Evolutionary conservation across 345 rosid species (phyloP), one percentile per base, ranked within the genome.

Genomic region (Noccaea caerulescens): DNA sequence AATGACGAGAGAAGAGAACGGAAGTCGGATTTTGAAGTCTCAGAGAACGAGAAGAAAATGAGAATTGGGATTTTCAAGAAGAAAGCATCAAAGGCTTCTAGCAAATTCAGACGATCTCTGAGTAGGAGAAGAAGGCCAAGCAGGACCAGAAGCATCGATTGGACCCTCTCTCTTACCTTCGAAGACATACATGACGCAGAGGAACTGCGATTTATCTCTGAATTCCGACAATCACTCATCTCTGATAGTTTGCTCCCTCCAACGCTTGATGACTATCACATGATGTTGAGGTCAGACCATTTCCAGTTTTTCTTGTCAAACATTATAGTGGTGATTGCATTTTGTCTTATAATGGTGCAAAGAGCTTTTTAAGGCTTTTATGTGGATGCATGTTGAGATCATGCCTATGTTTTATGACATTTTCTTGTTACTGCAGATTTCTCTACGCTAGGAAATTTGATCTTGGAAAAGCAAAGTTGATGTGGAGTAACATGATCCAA

Each of bases 401-500:
- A 12, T 49, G 12, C 2, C 0, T n/a, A n/a, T 38, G 45, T 27
- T 57, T 51, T 34, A 25, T 63, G 34, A 36, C 9, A 12, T 7
- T 20, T 20, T 34, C 13, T 45, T 70, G 8, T 18, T 2, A 38
- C 12, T 77, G 60, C 78, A 93, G 97, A 67, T 93, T 93, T 79
- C 59, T 93, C 50, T 84, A 87, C 65, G 98, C 93, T 45, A 87
- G 95, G 78, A 93, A 88, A 64, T 88, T 92, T 44, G 96, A 92
- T 68, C 65, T 84, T 8, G 91, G 79, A 33, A 90, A 84, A 71
- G 85, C 98, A 20, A 90, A 83, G 76, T 70, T 61, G 34, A 90
- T 92, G 97, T 92, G 98, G 98, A 77, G 69, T 39, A 84, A 86
- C 62, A 92, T 92, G 98, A 75, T 90, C 46, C 85, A 88, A n/a